Evolutionary conservation across 2,329 filamentous ascomycete genomes (phyloP).

Genomic region (Aaosphaeria pasadenensis): DNA sequence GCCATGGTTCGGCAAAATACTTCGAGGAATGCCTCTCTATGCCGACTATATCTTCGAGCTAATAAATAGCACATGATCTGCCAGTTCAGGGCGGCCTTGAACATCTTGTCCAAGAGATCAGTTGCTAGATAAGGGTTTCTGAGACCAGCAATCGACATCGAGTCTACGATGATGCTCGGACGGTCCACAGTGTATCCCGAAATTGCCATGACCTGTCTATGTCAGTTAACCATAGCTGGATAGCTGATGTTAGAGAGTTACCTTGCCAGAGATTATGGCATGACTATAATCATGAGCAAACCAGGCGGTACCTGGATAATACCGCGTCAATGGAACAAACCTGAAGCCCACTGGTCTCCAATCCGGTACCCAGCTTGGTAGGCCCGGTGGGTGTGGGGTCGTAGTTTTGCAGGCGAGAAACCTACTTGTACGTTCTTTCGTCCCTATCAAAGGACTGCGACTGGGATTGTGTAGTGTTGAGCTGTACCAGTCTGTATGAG

Average conservation of each 20-base stretch:
- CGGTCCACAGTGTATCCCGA: conserved; percentile 1
- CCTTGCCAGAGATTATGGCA: conserved; percentile 1
- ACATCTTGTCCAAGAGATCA: background rate
- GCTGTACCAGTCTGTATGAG: conserved; percentile 2
- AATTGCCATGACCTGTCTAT: background rate
- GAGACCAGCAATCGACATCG: background rate
- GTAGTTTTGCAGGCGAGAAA: conserved; percentile 1
- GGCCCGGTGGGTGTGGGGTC: background rate
- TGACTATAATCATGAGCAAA: conserved; percentile 1
- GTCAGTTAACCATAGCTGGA: background rate
- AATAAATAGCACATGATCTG: conserved; percentile 2
- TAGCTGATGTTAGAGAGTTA: background rate
- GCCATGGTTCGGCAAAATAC: conserved; percentile 4
- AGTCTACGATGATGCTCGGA: conserved; percentile 2
- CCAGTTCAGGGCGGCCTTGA: conserved; percentile 2
- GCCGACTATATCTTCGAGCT: background rate
- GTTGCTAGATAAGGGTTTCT: background rate
- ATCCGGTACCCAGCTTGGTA: conserved; percentile 11
- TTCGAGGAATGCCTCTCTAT: background rate
- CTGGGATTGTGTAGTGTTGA: background rate
- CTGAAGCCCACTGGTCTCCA: conserved; percentile 4
- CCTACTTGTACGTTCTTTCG: conserved; percentile 1
- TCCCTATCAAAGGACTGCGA: background rate
- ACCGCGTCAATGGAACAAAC: conserved; percentile 6
- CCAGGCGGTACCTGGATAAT: conserved; percentile 1